Percentiles rank a stretch among this genome's conserved stretches.
phyloP scores from a whole-genome alignment of 1,284 basidiomycete species.

The Moesziomyces globuligerus region DNA sequence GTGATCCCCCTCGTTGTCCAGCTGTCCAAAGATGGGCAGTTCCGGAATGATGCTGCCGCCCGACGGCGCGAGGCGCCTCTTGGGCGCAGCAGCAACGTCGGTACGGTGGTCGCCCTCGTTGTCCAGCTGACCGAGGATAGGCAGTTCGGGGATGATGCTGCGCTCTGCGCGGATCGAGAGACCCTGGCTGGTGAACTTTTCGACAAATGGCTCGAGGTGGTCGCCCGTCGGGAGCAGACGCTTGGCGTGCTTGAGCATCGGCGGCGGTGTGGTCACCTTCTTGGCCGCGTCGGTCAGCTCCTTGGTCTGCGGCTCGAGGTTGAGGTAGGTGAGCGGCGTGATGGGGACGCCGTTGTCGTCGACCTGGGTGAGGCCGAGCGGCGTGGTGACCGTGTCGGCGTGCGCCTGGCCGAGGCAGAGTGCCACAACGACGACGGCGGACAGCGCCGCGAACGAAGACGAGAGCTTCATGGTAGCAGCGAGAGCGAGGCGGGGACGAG shows the following conservation, averaged over 20 bases:
- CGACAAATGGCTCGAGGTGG: constrained; percentile 19
- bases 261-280: constrained; percentile 36
- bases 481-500: constrained; percentile 4
- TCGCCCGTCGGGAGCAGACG: constrained; percentile 15
- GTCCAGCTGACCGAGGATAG: constrained; percentile 34
- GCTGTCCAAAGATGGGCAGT: constrained; percentile 28
- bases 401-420: constrained; percentile 35
- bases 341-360: constrained; percentile 35
- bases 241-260: constrained; percentile 18
- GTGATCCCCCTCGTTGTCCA: constrained; percentile 44
- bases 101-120: constrained; percentile 39
- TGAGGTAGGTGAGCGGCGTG: constrained; percentile 43
- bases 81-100: constrained; percentile 11
- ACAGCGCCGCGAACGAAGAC: constrained; percentile 33
- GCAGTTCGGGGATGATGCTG: constrained; percentile 26
- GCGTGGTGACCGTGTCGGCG: constrained; percentile 33
- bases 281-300: constrained; percentile 34
- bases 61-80: constrained; percentile 24
- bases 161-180: constrained; percentile 22
- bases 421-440: constrained; percentile 29
- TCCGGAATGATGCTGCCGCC: constrained; percentile 19
- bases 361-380: constrained; percentile 35
- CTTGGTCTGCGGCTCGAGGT: constrained; percentile 31
- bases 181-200: constrained; percentile 25
- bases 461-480: constrained; percentile 45